Conservation (phyloP, 2,329 filamentous ascomycete species). For the Blumeria hordei region DNA sequence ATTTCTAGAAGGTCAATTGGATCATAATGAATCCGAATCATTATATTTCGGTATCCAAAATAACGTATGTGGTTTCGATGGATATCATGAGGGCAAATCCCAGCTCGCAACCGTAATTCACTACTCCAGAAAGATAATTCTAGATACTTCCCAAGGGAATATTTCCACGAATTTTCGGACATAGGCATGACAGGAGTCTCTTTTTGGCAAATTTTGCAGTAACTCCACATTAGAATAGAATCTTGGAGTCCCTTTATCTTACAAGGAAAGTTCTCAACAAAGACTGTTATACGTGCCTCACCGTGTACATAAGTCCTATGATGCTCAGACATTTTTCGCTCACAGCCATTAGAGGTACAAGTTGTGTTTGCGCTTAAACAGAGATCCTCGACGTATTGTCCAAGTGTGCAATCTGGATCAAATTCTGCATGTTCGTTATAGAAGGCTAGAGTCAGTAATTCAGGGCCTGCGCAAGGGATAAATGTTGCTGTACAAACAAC, state of each 20-base stretch:
- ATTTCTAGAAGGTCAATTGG: constrained; percentile 83
- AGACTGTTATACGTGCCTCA: constrained; percentile 75
- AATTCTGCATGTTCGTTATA: constrained; percentile 65
- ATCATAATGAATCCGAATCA: constrained; percentile 78
- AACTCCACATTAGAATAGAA: constrained; percentile 92
- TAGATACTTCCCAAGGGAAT: constrained; percentile 96
- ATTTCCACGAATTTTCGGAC: constrained; percentile 90
- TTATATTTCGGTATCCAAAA: constrained; percentile 70
- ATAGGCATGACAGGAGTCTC: constrained; percentile 78
- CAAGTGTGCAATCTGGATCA: constrained; percentile 75
- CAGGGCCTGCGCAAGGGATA: constrained; percentile 77
- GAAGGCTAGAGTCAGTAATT: constrained; percentile 72
- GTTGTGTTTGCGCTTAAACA: constrained; percentile 52
- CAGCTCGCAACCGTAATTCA: constrained; percentile 48
- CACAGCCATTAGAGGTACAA: constrained; percentile 67
- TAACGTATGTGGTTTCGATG: constrained; percentile 81
- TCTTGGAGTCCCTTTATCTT: constrained; percentile 41
- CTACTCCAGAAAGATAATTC: constrained; percentile 92
- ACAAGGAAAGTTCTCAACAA: constrained; percentile 52
- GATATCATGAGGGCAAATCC: constrained; percentile 71
- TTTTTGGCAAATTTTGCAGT: constrained; percentile 73
- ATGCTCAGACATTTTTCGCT: constrained; percentile 72
- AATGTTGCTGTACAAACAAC: constrained; percentile 84
- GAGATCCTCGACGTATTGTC: constrained; percentile 84
- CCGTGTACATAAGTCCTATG: constrained; percentile 95